A percentile compares a stretch with the other conserved stretches of the same genome.
Evolutionary conservation across 306 rosid species (phyloP).

Genomic region (Senna tora): DNA sequence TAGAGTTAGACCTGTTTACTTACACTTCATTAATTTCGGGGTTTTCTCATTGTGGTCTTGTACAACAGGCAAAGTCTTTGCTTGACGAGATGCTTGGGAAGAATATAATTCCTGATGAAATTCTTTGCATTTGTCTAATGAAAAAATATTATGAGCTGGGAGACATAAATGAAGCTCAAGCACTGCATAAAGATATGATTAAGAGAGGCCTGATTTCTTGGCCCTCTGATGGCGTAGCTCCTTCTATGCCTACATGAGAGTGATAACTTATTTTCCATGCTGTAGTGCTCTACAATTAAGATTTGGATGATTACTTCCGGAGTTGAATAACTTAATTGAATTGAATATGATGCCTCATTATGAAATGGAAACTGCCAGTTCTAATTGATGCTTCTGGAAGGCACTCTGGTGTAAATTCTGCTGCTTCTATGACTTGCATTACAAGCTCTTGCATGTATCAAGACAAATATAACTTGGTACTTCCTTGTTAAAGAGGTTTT

Average conservation of each 20-base stretch:
- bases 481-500: conserved; percentile 26
- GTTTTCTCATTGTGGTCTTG: conserved; percentile 60
- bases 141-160: conserved; percentile 71
- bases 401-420: conserved; percentile 39
- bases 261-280: conserved; percentile 15
- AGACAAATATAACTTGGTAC: conserved; percentile 10
- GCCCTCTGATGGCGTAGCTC: conserved; percentile 36
- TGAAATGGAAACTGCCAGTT: conserved; percentile 26
- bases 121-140: conserved; percentile 67
- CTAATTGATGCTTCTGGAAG: conserved; percentile 37
- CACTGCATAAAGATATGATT: conserved; percentile 67
- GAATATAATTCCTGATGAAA: conserved; percentile 73
- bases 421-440: conserved; percentile 29
- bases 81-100: conserved; percentile 82
- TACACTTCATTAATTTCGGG: conserved; percentile 92
- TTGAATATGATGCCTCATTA: conserved; percentile 33
- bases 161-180: conserved; percentile 62
- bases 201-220: conserved; percentile 59
- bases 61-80: conserved; percentile 67
- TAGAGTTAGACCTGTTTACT: conserved; percentile 73
- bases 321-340: conserved; percentile 30
- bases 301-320: conserved; percentile 33
- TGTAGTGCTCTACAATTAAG: conserved; percentile 28
- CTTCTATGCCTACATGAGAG: conserved; percentile 54
- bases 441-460: conserved; percentile 32